Percentiles rank a stretch among this genome's conserved stretches.
Evolutionary conservation across 2,329 filamentous ascomycete species (phyloP).

Genomic region (Aureobasidium mangrovei): DNA sequence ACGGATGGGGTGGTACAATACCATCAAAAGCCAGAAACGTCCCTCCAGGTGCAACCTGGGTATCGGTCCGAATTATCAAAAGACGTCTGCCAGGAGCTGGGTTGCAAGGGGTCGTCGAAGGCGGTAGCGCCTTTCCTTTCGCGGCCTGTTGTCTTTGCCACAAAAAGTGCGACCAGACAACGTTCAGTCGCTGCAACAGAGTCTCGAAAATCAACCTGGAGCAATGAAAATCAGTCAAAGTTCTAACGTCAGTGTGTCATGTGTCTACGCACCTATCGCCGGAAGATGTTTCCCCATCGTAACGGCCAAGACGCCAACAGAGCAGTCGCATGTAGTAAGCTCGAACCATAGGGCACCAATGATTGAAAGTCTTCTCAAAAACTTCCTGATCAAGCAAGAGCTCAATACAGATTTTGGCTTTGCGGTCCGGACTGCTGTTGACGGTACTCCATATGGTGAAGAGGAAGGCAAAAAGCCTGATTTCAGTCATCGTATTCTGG

Average conservation of each 20-base stretch:
- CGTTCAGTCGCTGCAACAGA: conserved; percentile 59
- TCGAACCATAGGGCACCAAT: conserved; percentile 93
- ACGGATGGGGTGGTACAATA: conserved; percentile 36
- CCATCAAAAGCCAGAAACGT: conserved; percentile 57
- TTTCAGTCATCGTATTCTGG: conserved; percentile 82
- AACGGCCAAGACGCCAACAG: conserved; percentile 80
- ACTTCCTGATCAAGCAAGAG: conserved; percentile 67
- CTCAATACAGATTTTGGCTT: conserved; percentile 59
- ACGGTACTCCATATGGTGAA: conserved; percentile 73
- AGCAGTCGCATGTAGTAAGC: conserved; percentile 86
- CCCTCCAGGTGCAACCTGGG: conserved; percentile 42
- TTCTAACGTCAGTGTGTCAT: not conserved
- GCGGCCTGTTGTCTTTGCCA: conserved; percentile 63
- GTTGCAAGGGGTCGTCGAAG: conserved; percentile 72
- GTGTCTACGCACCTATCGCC: not conserved
- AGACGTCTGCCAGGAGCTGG: conserved; percentile 79
- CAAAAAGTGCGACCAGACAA: conserved; percentile 70
- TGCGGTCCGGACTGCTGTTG: conserved; percentile 55
- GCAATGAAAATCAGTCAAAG: not conserved
- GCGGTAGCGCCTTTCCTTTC: conserved; percentile 42
- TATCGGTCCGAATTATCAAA: conserved; percentile 80
- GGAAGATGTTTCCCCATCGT: conserved; percentile 54
- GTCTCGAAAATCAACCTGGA: conserved; percentile 59
- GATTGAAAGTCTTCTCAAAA: conserved; percentile 77
- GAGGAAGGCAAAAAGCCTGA: conserved; percentile 72